These are phyloP conservation scores for Narthecium ossifragum DNA, from an alignment of 106 monocot species.

Conservation along the genomic window DNA sequence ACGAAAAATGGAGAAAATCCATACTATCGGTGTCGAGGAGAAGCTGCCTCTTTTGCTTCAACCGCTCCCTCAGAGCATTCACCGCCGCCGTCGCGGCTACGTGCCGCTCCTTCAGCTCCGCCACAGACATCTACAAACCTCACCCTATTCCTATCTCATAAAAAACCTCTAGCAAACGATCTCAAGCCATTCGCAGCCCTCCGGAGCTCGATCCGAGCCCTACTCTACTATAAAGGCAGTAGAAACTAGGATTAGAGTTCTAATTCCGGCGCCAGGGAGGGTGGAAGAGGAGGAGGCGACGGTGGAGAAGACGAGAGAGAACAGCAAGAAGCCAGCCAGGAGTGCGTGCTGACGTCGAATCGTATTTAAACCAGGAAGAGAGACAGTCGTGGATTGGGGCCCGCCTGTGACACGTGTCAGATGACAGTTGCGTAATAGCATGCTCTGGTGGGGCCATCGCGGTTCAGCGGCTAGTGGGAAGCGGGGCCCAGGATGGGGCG, in stretches of 20 bases:
- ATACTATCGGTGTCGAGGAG: slow-evolving; percentile 90
- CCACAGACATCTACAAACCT: slow-evolving; percentile 43
- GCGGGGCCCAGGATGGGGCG: neutral
- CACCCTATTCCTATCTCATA: neutral
- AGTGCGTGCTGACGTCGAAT: neutral
- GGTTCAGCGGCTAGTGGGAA: neutral
- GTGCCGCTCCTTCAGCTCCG: slow-evolving; percentile 81
- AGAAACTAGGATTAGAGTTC: neutral
- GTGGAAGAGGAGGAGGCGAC: neutral
- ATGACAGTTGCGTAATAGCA: neutral
- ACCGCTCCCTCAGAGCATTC: slow-evolving; percentile 56
- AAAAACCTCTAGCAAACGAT: no score
- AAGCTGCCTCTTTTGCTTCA: slow-evolving; percentile 45
- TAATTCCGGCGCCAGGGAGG: neutral
- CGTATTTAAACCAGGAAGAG: neutral
- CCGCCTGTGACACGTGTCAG: neutral
- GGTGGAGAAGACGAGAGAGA: neutral
- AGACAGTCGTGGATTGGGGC: neutral
- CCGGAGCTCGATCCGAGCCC: neutral
- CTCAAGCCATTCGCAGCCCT: neutral
- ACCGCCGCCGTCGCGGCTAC: slow-evolving; percentile 61
- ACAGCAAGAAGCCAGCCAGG: neutral
- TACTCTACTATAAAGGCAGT: neutral
- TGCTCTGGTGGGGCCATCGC: no score
- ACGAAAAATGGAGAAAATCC: neutral